Conservation (phyloP, 2,329 filamentous ascomycete genomes). For the Pyricularia sp. region DNA sequence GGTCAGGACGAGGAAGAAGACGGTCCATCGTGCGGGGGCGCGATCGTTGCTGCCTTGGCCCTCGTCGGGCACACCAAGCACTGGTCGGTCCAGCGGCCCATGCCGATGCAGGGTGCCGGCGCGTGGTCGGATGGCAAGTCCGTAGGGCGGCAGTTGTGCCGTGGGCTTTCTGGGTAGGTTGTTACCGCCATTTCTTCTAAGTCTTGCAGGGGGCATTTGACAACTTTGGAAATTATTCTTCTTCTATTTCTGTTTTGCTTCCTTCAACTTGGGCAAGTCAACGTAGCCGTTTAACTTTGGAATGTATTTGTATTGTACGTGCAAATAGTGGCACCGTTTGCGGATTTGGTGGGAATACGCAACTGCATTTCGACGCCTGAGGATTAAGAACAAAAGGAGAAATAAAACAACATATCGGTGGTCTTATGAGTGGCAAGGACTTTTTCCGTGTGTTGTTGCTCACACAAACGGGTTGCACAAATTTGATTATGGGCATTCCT, state of each 20-base stretch:
- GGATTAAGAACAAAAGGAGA: not conserved
- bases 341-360: not conserved
- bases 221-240: not conserved
- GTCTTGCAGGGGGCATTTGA: not conserved
- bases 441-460: not conserved
- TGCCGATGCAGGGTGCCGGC: not conserved
- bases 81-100: not conserved
- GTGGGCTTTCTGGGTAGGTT: not conserved
- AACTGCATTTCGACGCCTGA: not conserved
- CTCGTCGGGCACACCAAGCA: not conserved
- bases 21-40: not conserved
- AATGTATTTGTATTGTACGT: not conserved
- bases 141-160: not conserved
- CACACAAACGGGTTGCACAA: not conserved
- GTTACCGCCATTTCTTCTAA: not conserved
- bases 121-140: not conserved
- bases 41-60: not conserved
- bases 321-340: not conserved
- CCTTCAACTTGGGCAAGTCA: not conserved
- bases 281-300: not conserved
- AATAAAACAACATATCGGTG: not conserved
- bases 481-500: not conserved
- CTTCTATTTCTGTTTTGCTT: no score
- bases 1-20: constrained; percentile 2
- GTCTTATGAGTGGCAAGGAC: not conserved